A percentile compares a stretch with the other conserved stretches of the same genome.
Evolutionary conservation across 83 land plant species (phyloP).

Genomic region (Diphasiastrum complanatum): DNA sequence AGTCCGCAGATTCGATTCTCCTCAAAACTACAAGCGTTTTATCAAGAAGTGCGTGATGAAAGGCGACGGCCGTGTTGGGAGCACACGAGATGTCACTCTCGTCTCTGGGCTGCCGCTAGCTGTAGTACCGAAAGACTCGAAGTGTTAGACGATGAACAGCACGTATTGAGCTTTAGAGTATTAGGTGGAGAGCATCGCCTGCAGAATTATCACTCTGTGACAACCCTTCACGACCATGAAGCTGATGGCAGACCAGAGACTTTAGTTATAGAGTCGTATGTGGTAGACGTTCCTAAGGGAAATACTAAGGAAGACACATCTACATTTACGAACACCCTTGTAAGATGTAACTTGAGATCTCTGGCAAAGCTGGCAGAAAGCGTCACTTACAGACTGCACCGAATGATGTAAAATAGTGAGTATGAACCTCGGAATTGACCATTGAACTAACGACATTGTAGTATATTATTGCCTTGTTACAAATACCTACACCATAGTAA

Average conservation of each 20-base stretch:
- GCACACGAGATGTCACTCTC: slow-evolving; percentile 22
- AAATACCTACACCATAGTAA: too few species aligned
- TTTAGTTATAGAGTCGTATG: slow-evolving; percentile 9
- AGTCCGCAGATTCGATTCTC: slow-evolving; percentile 40
- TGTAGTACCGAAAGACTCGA: slow-evolving; percentile 27
- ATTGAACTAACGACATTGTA: too few species aligned
- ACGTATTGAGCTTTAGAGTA: slow-evolving; percentile 25
- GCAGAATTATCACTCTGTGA: slow-evolving; percentile 21
- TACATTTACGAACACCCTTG: slow-evolving; percentile 5
- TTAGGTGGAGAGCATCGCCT: slow-evolving; percentile 27
- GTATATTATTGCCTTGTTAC: too few species aligned
- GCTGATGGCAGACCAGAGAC: slow-evolving; percentile 1
- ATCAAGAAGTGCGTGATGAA: slow-evolving; percentile 23
- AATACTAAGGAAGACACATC: slow-evolving; percentile 9
- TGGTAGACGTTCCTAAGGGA: slow-evolving; percentile 11
- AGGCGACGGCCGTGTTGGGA: slow-evolving; percentile 19
- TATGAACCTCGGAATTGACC: too few species aligned
- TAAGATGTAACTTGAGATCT: slow-evolving; percentile 6
- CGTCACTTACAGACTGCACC: too few species aligned
- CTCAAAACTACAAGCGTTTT: slow-evolving; percentile 37
- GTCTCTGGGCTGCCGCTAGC: slow-evolving; percentile 27
- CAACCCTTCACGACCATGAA: slow-evolving; percentile 18
- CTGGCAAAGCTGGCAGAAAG: too few species aligned
- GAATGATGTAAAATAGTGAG: too few species aligned
- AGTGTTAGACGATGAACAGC: slow-evolving; percentile 28